phyloP scores from a whole-genome alignment of 176 grass and related monocot genomes.

The Triticum turgidum region DNA sequence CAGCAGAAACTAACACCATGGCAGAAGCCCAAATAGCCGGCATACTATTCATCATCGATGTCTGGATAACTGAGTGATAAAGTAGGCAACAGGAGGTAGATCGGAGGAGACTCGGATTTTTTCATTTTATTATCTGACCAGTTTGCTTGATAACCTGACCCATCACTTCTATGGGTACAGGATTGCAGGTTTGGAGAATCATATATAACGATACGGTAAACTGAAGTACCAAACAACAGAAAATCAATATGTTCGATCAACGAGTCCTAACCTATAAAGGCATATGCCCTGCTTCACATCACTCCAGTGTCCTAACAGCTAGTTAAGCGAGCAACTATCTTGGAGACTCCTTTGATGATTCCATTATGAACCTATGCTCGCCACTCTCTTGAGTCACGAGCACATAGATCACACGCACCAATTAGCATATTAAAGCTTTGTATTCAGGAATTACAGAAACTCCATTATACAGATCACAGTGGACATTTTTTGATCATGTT shows the following conservation, averaged over 20 bases:
- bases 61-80: not conserved
- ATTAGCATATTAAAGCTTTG: not conserved
- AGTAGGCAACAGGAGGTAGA: slow-evolving; percentile 10
- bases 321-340: not conserved
- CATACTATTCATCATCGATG: slow-evolving; percentile 9
- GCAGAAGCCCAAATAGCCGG: not conserved
- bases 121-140: not conserved
- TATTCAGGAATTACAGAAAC: not conserved
- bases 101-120: not conserved
- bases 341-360: not conserved
- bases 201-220: not conserved
- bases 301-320: slow-evolving; percentile 5
- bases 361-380: not conserved
- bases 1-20: slow-evolving; percentile 15
- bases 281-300: not conserved
- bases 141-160: slow-evolving; percentile 7
- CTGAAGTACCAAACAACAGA: not conserved
- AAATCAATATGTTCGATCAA: not conserved
- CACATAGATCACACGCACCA: not conserved
- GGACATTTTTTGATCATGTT: not conserved
- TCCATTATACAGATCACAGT: not conserved
- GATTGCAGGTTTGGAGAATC: not conserved
- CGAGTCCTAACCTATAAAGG: not conserved
- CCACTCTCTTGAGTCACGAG: not conserved
- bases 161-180: not conserved